Percentiles rank a stretch among this genome's conserved stretches.
These are phyloP conservation scores for Diplocarpon mali DNA, from an alignment of 2,329 filamentous ascomycete species.

Conservation along the genomic window DNA sequence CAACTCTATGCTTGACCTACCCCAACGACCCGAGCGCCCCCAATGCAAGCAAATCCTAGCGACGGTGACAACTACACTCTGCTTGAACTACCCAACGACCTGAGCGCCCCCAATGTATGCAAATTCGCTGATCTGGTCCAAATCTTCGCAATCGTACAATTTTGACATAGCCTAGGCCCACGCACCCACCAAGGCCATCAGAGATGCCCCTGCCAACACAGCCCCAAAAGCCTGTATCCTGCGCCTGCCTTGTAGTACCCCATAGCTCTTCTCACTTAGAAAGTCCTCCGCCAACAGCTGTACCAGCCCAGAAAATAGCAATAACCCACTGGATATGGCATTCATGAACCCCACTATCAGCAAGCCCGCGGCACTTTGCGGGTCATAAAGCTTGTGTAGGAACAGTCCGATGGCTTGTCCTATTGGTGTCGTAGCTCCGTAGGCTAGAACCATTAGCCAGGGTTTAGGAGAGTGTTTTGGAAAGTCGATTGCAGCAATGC, in stretches of 20 bases:
- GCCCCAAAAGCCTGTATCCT: constrained; percentile 50
- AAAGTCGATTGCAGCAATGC: constrained; percentile 77
- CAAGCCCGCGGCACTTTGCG: constrained; percentile 62
- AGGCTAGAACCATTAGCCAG: constrained; percentile 69
- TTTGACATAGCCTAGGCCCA: constrained; percentile 35
- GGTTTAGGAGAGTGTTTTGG: constrained; percentile 62
- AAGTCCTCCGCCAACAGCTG: constrained; percentile 82
- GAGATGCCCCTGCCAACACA: constrained; percentile 45
- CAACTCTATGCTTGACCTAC: too few species aligned
- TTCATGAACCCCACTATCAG: constrained; percentile 83
- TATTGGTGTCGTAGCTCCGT: constrained; percentile 66
- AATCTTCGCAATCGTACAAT: too few species aligned
- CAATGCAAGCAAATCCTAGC: too few species aligned
- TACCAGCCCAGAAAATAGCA: constrained; percentile 74
- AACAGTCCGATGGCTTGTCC: constrained; percentile 74
- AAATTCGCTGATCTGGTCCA: too few species aligned
- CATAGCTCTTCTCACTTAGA: constrained; percentile 58
- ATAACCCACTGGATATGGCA: constrained; percentile 66
- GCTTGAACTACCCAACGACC: too few species aligned
- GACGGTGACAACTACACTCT: too few species aligned
- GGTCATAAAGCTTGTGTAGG: constrained; percentile 71
- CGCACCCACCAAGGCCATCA: constrained; percentile 59
- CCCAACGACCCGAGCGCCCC: too few species aligned
- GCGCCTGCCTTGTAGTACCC: constrained; percentile 42
- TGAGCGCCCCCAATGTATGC: too few species aligned